phyloP scores from a whole-genome alignment of 1,284 basidiomycete genomes.

The Leccinum subfulvum region DNA sequence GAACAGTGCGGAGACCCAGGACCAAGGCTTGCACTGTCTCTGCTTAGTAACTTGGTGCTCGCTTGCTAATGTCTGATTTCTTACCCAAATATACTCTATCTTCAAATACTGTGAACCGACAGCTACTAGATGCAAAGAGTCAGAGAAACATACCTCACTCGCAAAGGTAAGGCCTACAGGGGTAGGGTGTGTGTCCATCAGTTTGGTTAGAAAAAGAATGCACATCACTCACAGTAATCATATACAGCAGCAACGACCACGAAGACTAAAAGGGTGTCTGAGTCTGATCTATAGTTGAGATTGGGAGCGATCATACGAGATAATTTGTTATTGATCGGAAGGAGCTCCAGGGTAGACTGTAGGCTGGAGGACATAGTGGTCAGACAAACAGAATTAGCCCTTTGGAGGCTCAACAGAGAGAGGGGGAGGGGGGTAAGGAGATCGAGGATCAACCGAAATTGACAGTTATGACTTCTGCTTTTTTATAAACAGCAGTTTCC shows the following conservation, averaged over 20 bases:
- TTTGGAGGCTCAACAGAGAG: not conserved
- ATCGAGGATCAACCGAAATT: not conserved
- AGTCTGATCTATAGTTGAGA: not conserved
- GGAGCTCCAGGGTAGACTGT: not conserved
- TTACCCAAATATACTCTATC: not conserved
- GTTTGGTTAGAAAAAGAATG: not conserved
- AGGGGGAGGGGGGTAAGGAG: not conserved
- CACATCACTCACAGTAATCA: not conserved
- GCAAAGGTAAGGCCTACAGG: not conserved
- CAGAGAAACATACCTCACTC: not conserved
- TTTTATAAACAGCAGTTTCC: not conserved
- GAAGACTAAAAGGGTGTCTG: not conserved
- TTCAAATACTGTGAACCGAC: not conserved
- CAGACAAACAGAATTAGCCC: not conserved
- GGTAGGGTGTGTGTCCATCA: not conserved
- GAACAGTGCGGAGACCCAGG: constrained; percentile 3
- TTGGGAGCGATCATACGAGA: not conserved
- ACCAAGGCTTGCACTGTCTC: not conserved
- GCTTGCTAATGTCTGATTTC: not conserved
- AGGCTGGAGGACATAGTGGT: not conserved
- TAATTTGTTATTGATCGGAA: not conserved
- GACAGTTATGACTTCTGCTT: not conserved
- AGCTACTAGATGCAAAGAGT: not conserved
- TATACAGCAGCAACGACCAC: not conserved
- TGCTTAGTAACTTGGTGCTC: not conserved